Conservation (phyloP, 371 early-diverging fungal species). For the Lichtheimia ramosa region DNA sequence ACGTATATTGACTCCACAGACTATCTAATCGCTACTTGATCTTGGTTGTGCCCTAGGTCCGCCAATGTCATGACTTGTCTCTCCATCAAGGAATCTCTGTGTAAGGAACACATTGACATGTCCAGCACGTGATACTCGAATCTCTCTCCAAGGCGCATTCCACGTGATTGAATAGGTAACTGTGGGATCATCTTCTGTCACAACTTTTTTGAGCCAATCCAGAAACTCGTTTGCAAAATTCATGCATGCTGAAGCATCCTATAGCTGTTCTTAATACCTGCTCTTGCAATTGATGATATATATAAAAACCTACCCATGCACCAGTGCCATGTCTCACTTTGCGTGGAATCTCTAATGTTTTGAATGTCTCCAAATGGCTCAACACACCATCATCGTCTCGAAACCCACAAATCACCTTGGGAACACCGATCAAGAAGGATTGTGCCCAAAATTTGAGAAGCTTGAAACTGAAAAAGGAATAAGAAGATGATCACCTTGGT, state of each 20-base stretch:
- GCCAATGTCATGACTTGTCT: constrained; percentile 38
- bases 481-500: neutral
- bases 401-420: constrained; percentile 81
- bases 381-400: constrained; percentile 77
- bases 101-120: constrained; percentile 41
- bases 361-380: constrained; percentile 52
- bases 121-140: constrained; percentile 26
- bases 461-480: constrained; percentile 60
- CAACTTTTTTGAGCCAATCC: constrained; percentile 34
- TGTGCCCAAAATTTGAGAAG: constrained; percentile 91
- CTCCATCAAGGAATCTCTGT: constrained; percentile 41
- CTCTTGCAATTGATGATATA: neutral
- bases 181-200: constrained; percentile 41
- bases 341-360: constrained; percentile 83
- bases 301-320: constrained; percentile 56
- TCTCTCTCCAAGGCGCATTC: constrained; percentile 42
- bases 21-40: no score
- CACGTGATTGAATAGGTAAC: constrained; percentile 43
- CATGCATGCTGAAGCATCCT: constrained; percentile 52
- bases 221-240: constrained; percentile 50
- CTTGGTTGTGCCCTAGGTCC: constrained; percentile 24
- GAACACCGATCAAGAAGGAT: constrained; percentile 88
- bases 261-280: neutral
- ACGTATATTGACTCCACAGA: no score
- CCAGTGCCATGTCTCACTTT: constrained; percentile 61